Conservation (phyloP, 352 stramenopile genomes). For the Pythium biforme region DNA sequence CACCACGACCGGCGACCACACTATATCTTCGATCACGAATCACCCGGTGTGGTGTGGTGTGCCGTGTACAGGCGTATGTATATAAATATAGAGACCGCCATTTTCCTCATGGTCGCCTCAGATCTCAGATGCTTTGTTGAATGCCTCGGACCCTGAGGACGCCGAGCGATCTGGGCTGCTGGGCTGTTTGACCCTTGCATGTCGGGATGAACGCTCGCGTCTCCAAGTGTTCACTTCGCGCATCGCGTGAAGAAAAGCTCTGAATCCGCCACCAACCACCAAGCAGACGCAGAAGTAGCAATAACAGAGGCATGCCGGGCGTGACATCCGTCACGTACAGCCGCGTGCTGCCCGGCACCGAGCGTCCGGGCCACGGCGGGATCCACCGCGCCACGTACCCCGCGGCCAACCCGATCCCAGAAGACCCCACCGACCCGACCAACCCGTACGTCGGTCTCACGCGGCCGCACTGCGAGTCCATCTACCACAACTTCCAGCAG, state of each 20-base stretch:
- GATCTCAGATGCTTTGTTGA: neutral
- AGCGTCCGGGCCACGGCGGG: slow-evolving; percentile 35
- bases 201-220: neutral
- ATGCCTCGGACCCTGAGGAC: slow-evolving; percentile 4
- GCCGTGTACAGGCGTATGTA: too few species aligned
- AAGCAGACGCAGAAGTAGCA: neutral
- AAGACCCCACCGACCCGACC: slow-evolving; percentile 33
- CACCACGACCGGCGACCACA: too few species aligned
- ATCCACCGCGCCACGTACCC: slow-evolving; percentile 44
- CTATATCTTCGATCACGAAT: too few species aligned
- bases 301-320: slow-evolving; percentile 29
- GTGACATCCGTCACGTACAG: slow-evolving; percentile 43
- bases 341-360: slow-evolving; percentile 41
- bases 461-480: slow-evolving; percentile 33
- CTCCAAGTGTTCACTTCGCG: neutral
- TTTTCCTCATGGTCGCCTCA: slow-evolving; percentile 1
- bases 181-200: neutral
- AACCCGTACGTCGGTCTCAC: slow-evolving; percentile 44
- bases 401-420: slow-evolving; percentile 30
- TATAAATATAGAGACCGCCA: neutral
- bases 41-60: too few species aligned
- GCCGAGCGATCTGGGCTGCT: neutral
- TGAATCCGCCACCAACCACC: too few species aligned
- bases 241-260: neutral
- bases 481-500: slow-evolving; percentile 50